Conservation (phyloP, 2,329 filamentous ascomycete genomes). For the Fusarium sp. region DNA sequence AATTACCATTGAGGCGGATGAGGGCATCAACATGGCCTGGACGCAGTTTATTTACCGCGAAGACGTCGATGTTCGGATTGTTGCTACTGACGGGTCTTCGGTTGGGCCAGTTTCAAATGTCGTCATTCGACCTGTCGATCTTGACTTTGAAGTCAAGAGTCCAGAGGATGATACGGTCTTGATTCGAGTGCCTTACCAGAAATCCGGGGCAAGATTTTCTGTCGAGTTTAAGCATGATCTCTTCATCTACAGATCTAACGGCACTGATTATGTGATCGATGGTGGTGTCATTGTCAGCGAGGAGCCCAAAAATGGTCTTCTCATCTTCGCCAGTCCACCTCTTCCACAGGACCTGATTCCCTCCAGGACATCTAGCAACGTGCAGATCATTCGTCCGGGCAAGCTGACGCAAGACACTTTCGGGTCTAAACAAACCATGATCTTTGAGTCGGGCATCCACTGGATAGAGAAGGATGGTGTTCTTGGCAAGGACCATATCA, state of each 20-base stretch:
- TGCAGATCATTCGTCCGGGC: neutral
- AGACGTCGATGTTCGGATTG: neutral
- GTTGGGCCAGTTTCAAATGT: neutral
- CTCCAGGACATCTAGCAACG: neutral
- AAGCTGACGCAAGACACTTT: neutral
- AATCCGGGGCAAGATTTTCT: neutral
- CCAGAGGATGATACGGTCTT: neutral
- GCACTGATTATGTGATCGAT: neutral
- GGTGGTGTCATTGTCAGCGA: neutral
- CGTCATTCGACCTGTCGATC: neutral
- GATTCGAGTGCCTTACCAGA: neutral
- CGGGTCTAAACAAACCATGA: neutral
- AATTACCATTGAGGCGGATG: neutral
- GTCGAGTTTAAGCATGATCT: neutral
- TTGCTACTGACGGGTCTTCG: neutral
- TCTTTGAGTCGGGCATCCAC: neutral
- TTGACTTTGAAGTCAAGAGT: fast-evolving
- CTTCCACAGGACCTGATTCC: neutral
- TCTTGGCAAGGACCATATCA: neutral
- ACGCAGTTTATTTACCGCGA: neutral
- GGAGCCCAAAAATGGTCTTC: neutral
- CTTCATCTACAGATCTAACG: neutral
- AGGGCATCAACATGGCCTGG: neutral
- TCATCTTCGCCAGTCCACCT: neutral
- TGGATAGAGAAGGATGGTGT: neutral